Conservation (phyloP, 1,139 yeast genomes). For the Scheffersomyces cryptocercus region DNA sequence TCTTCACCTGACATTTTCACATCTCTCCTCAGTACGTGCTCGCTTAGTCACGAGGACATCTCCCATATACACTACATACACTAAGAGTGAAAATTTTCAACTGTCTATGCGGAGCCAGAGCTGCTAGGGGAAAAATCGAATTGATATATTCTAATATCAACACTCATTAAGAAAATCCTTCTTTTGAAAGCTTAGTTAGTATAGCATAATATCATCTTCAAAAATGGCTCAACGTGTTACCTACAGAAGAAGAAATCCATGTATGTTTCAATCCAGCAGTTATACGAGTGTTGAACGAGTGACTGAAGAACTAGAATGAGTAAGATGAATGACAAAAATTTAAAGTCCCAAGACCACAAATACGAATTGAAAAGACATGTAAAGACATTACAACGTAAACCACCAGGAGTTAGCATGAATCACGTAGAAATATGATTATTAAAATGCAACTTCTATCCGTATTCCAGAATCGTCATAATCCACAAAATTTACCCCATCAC, state of each 20-base stretch:
- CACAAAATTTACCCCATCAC: no score
- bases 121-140: neutral
- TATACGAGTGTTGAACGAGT: neutral
- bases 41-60: no score
- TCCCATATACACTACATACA: no score
- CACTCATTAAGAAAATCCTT: constrained; percentile 6
- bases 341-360: no score
- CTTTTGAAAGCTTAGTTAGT: constrained; percentile 14
- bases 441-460: no score
- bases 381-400: no score
- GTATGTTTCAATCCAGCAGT: constrained; percentile 27
- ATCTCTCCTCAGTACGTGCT: neutral
- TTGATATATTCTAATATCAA: constrained; percentile 3
- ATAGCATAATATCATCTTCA: constrained; percentile 18
- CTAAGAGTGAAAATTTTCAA: constrained; percentile 1
- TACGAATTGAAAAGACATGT: no score
- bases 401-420: no score
- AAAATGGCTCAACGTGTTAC: constrained; percentile 55
- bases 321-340: no score
- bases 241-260: constrained; percentile 56
- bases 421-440: no score
- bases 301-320: no score
- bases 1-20: neutral
- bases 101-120: neutral
- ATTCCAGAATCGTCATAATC: no score